A percentile compares a stretch with the other conserved stretches of the same genome.
Evolutionary conservation across 2,329 filamentous ascomycete species (phyloP).

Genomic region (Scolecobasidium constrictum): DNA sequence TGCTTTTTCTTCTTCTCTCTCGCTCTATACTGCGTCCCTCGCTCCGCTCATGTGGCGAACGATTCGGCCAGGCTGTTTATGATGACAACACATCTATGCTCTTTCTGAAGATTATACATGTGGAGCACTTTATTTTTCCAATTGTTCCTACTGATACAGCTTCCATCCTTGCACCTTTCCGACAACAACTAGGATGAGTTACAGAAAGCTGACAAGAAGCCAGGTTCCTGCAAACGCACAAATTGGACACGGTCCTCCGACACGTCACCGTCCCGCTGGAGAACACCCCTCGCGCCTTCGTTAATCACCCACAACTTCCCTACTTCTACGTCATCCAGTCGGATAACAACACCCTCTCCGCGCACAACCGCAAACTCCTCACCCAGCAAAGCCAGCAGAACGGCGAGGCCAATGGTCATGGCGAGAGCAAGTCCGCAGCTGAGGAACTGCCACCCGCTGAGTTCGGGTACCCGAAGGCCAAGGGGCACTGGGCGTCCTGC

Average conservation of each 20-base stretch:
- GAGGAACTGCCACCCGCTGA: slow-evolving; percentile 58
- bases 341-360: slow-evolving; percentile 82
- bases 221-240: slow-evolving; percentile 84
- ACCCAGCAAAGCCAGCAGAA: slow-evolving; percentile 61
- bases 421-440: too few relatives aligned
- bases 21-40: too few relatives aligned
- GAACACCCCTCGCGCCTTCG: slow-evolving; percentile 81
- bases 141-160: slow-evolving; percentile 91
- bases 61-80: too few relatives aligned
- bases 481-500: slow-evolving; percentile 88
- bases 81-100: slow-evolving; percentile 11
- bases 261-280: slow-evolving; percentile 77
- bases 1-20: slow-evolving; percentile 19
- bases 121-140: slow-evolving; percentile 42
- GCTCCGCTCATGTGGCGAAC: too few relatives aligned
- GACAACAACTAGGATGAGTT: too few relatives aligned
- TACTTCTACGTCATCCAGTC: slow-evolving; percentile 91
- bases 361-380: slow-evolving; percentile 64
- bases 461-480: slow-evolving; percentile 78
- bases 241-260: slow-evolving; percentile 72
- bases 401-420: too few relatives aligned
- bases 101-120: slow-evolving; percentile 8
- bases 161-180: too few relatives aligned
- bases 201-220: slow-evolving; percentile 11
- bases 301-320: slow-evolving; percentile 76